Base-by-base conservation (phyloP, 257 asterid genomes). In the Plantago ovata region DNA sequence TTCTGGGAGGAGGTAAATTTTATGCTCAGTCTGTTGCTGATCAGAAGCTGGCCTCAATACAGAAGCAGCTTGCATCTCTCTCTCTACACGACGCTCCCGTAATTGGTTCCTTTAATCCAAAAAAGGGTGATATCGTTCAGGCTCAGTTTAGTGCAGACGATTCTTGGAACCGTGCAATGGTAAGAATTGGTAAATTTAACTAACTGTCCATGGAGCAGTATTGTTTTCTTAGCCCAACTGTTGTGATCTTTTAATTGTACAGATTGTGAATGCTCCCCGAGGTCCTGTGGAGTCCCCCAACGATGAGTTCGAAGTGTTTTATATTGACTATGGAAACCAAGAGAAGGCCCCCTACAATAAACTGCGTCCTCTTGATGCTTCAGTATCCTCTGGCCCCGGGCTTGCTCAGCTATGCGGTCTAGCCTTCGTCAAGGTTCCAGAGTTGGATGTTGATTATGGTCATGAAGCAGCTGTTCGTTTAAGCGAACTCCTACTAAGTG, bases 121-220 rank as follows among this genome's bases (percentile, higher is more conserved):
- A 76, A 67, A 89, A 72, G 76, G 97, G 99, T 23, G 99, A 93
- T 50, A 66, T 74, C 28, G 92, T 89, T 64, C 86, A 86, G 60
- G 94, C 97, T 46, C 96, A 86, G 74, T 89, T 80, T 64, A 84
- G 84, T 71, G 91, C 83, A 0, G 99, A 89, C 76, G 83, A 89
- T 68, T 86, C 99, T 45, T 93, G 99, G 99, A 93, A 93, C 74
- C 94, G 99, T 36, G 99, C 97, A 44, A 77, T 93, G 97, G 97
- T 89, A 71, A 83, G 90, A 38, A 41, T 49, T 24, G 59, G 47
- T 49, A 56, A 53, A 22, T n/a, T n/a, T n/a, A n/a, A n/a, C n/a
- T n/a, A n/a, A n/a, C 13, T 23, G 32, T 62, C 60, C 20, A 44
- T 44, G 14, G 53, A 21, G 13, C 18, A 39, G 13, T 51, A 10